These are phyloP conservation scores for Vanderwaltozyma verrucispora DNA, from an alignment of 805 yeast genomes.

Conservation along the genomic window DNA sequence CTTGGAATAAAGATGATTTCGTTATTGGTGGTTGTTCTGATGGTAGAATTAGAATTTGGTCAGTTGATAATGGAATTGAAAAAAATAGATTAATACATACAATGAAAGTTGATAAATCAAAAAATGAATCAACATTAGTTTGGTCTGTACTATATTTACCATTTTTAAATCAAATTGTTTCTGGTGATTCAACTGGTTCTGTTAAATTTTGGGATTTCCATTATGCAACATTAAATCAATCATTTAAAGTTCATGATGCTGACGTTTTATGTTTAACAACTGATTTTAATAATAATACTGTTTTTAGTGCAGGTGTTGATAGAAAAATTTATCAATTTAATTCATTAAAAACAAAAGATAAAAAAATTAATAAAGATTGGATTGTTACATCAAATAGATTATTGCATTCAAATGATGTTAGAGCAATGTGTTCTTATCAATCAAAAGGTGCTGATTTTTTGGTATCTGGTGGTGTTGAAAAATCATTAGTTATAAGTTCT, in stretches of 20 bases:
- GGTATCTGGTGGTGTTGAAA: conserved; percentile 78
- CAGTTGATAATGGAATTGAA: conserved; percentile 29
- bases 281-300: conserved; percentile 47
- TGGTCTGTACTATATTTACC: conserved; percentile 74
- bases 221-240: conserved; percentile 66
- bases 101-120: conserved; percentile 84
- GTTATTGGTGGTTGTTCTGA: conserved; percentile 94
- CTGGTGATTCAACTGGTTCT: conserved; percentile 94
- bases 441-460: conserved; percentile 57
- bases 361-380: conserved; percentile 53
- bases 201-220: conserved; percentile 87
- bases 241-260: conserved; percentile 78
- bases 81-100: conserved; percentile 68
- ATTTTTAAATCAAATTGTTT: conserved; percentile 61
- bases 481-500: conserved; percentile 53
- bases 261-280: conserved; percentile 70
- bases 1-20: conserved; percentile 58
- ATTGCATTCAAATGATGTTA: conserved; percentile 76
- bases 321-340: conserved; percentile 71
- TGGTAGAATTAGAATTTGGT: conserved; percentile 84
- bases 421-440: conserved; percentile 64
- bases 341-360: conserved; percentile 15
- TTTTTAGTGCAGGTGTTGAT: conserved; percentile 90
- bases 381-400: conserved; percentile 63
- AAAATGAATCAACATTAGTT: conserved; percentile 69